phyloP scores from a whole-genome alignment of 208 protist species.

The Naegleria lovaniensis region DNA sequence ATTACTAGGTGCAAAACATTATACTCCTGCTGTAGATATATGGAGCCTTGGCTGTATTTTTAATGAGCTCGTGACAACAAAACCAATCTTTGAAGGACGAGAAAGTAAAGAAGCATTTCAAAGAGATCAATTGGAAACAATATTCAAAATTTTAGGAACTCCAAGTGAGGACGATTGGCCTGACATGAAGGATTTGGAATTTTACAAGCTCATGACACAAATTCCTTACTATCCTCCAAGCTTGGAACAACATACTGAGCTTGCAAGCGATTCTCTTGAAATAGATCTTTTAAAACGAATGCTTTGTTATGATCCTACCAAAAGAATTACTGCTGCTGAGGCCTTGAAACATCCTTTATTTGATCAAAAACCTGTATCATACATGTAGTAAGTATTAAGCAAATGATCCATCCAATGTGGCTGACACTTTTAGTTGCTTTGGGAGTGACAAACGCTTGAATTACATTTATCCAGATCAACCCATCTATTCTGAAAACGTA shows the following conservation, averaged over 20 bases:
- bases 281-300: slow-evolving; percentile 34
- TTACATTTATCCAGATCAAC: background rate
- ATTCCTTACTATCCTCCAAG: background rate
- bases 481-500: background rate
- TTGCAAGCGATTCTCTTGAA: background rate
- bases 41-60: slow-evolving; percentile 21
- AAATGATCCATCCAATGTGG: no score
- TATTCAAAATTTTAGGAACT: slow-evolving; percentile 27
- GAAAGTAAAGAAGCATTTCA: slow-evolving; percentile 15
- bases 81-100: slow-evolving; percentile 14
- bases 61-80: background rate
- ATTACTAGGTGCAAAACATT: slow-evolving; percentile 33
- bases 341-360: slow-evolving; percentile 63
- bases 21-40: slow-evolving; percentile 31
- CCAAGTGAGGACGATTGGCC: slow-evolving; percentile 27
- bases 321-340: slow-evolving; percentile 60
- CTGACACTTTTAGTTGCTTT: background rate
- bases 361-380: background rate
- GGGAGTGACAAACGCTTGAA: background rate
- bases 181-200: background rate
- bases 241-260: background rate
- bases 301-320: slow-evolving; percentile 60
- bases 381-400: background rate
- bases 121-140: slow-evolving; percentile 12
- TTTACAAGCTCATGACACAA: background rate